Evolutionary conservation across 768 basidiomycete genomes (phyloP).

Genomic region (Leccinum fibrillosum): DNA sequence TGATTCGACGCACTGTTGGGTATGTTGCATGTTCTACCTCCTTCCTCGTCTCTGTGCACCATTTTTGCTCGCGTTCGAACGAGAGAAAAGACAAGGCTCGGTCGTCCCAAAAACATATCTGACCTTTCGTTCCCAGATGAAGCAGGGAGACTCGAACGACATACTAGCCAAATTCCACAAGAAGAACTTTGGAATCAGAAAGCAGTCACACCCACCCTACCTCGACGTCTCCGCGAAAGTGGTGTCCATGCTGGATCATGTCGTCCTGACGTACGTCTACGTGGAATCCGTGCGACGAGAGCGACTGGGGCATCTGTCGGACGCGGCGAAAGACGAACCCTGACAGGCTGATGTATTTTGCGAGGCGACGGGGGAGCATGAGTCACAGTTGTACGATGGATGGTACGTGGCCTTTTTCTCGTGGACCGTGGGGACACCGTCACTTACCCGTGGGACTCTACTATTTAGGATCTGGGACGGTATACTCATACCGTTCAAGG

Average conservation of each 20-base stretch:
- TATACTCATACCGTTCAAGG: background rate
- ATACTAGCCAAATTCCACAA: constrained; percentile 21
- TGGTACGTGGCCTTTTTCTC: background rate
- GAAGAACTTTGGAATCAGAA: constrained; percentile 23
- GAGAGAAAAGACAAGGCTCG: background rate
- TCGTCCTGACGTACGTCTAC: constrained; percentile 28
- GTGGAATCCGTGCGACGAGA: constrained; percentile 26
- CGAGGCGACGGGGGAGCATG: background rate
- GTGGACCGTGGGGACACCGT: background rate
- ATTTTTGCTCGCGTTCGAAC: background rate
- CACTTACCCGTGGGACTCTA: background rate
- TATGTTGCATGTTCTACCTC: constrained; percentile 8
- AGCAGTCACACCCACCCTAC: constrained; percentile 23
- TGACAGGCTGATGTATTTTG: background rate
- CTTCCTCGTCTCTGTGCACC: background rate
- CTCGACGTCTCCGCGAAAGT: constrained; percentile 22
- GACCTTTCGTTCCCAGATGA: constrained; percentile 17
- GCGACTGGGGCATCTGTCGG: constrained; percentile 13
- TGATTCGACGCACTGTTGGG: constrained; percentile 25
- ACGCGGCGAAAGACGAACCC: background rate
- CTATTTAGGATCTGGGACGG: background rate
- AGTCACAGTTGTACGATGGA: background rate
- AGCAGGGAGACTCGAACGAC: constrained; percentile 10
- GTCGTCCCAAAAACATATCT: background rate
- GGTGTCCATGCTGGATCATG: constrained; percentile 23